Percentiles rank a stretch among this genome's conserved stretches.
Conservation (phyloP, 371 early-diverging fungal species). For the Mortierella polycephala region DNA sequence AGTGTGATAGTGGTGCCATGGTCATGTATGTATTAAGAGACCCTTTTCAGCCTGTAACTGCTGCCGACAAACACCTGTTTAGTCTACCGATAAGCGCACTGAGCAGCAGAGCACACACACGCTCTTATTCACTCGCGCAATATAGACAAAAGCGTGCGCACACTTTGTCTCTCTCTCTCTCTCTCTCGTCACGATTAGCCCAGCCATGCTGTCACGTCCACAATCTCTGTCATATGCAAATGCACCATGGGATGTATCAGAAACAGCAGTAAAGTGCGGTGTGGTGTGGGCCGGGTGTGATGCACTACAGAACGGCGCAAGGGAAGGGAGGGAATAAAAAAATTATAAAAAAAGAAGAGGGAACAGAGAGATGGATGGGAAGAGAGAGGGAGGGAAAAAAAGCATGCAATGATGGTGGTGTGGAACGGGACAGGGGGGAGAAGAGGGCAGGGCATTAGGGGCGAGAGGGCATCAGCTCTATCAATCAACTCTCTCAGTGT, state of each 20-base stretch:
- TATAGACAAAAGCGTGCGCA: no score
- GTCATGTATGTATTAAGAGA: not conserved
- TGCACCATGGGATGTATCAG: no score
- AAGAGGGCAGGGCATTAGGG: conserved; percentile 1
- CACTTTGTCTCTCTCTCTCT: no score
- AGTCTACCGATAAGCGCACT: conserved; percentile 17
- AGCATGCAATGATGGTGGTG: conserved; percentile 5
- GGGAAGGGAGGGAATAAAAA: conserved; percentile 8
- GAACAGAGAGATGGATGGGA: not conserved
- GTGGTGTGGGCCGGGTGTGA: no score
- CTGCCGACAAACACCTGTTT: conserved; percentile 20
- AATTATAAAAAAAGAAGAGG: conserved; percentile 5
- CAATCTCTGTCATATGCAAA: no score
- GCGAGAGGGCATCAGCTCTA: conserved; percentile 3
- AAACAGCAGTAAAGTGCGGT: no score
- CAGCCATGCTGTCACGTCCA: no score
- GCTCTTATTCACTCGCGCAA: no score
- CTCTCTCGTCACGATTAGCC: no score
- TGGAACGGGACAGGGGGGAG: conserved; percentile 17
- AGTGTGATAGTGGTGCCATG: not conserved
- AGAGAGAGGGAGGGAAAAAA: not conserved
- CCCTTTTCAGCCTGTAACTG: not conserved
- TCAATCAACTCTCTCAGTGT: conserved; percentile 19
- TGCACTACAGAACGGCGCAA: no score
- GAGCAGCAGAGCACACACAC: no score